These are phyloP conservation scores for Tetrapyrgos nigripes DNA, from an alignment of 1,284 basidiomycete genomes.

Conservation along the genomic window DNA sequence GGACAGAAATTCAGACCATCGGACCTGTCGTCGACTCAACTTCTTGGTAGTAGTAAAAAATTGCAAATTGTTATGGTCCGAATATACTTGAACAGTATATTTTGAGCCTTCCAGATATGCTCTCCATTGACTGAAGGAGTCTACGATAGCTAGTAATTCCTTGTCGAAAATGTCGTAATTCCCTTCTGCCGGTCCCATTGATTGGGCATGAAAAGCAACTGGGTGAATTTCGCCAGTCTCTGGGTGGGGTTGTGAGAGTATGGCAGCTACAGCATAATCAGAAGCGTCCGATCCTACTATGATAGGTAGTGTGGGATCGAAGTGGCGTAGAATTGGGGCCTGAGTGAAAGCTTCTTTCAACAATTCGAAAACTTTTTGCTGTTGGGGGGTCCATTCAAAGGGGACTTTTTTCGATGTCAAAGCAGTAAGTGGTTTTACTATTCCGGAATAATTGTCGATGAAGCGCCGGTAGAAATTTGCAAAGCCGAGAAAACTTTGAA, in stretches of 20 bases:
- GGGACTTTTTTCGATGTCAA: too few relatives aligned
- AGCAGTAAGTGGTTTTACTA: too few relatives aligned
- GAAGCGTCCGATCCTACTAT: too few relatives aligned
- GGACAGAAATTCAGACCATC: too few relatives aligned
- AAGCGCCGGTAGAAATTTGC: constrained; percentile 43
- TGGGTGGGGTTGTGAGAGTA: too few relatives aligned
- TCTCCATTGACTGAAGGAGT: too few relatives aligned
- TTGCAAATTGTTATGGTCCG: constrained; percentile 33
- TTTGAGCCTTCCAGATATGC: constrained; percentile 31
- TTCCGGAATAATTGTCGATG: constrained; percentile 36
- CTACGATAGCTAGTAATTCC: too few relatives aligned
- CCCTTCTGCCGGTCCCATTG: background rate
- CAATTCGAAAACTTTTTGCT: constrained; percentile 33
- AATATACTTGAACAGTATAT: constrained; percentile 29
- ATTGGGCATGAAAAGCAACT: constrained; percentile 16
- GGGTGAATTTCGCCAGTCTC: constrained; percentile 14
- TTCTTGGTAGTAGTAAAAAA: constrained; percentile 29
- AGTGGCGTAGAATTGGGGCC: too few relatives aligned
- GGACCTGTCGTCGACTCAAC: too few relatives aligned
- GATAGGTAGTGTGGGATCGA: constrained; percentile 31
- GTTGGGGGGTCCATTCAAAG: constrained; percentile 42
- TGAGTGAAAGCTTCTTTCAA: constrained; percentile 37
- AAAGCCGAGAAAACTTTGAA: too few relatives aligned
- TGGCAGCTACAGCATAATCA: constrained; percentile 37
- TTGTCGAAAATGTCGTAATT: constrained; percentile 3